These are phyloP conservation scores for Kalmusia sp. DNA, from an alignment of 2,329 filamentous ascomycete species.

Conservation along the genomic window DNA sequence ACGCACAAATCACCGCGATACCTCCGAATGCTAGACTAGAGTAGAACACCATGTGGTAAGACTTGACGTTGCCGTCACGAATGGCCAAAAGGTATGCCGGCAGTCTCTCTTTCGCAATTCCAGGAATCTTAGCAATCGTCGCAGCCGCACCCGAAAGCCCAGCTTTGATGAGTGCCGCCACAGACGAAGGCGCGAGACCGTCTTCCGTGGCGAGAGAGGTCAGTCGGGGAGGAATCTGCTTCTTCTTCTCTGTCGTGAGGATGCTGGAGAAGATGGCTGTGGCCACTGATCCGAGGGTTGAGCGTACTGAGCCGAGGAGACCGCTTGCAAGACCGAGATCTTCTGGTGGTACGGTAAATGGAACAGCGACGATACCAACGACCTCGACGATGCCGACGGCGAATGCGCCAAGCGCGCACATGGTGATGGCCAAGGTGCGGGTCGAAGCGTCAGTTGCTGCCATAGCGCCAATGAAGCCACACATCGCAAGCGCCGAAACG, in stretches of 20 bases:
- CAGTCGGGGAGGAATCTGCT: conserved; percentile 13
- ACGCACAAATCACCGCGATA: conserved; percentile 23
- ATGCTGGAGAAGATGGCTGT: conserved; percentile 23
- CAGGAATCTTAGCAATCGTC: conserved; percentile 20
- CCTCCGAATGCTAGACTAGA: conserved; percentile 23
- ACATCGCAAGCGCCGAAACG: conserved; percentile 17
- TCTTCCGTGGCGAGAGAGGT: conserved; percentile 12
- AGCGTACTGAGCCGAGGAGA: conserved; percentile 19
- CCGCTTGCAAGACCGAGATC: conserved; percentile 24
- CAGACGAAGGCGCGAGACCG: conserved; percentile 9
- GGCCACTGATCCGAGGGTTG: conserved; percentile 22
- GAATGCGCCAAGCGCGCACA: conserved; percentile 41
- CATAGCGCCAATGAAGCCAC: conserved; percentile 25
- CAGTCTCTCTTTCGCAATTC: conserved; percentile 13
- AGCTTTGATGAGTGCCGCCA: conserved; percentile 17
- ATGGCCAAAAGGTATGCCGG: conserved; percentile 15
- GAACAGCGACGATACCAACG: conserved; percentile 30
- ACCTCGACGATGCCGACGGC: conserved; percentile 55
- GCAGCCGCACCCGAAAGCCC: conserved; percentile 13
- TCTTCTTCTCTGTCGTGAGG: conserved; percentile 16
- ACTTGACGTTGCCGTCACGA: conserved; percentile 20
- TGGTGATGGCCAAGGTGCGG: conserved; percentile 13
- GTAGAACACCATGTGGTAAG: conserved; percentile 26
- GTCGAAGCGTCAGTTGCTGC: conserved; percentile 24
- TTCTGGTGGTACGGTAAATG: conserved; percentile 21